phyloP scores from a whole-genome alignment of 1,284 basidiomycete genomes.

The Cryptococcus wingfieldii region DNA sequence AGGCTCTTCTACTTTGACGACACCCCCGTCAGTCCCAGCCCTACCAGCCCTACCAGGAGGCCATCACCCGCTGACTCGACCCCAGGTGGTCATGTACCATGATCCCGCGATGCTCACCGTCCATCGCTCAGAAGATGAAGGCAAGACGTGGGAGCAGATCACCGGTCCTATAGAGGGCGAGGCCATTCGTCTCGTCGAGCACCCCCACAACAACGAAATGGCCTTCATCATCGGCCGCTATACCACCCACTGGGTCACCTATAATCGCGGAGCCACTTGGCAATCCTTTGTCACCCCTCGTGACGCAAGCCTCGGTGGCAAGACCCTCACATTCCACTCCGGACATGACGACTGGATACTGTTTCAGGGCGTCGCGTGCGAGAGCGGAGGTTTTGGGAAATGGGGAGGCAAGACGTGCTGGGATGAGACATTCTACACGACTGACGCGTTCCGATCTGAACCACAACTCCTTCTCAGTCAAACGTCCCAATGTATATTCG shows the following conservation, averaged over 20 bases:
- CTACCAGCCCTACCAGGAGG: background rate
- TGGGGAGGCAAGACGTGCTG: conserved; percentile 60
- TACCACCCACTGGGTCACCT: conserved; percentile 74
- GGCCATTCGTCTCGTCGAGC: conserved; percentile 72
- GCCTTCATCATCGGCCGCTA: conserved; percentile 74
- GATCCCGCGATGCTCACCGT: conserved; percentile 67
- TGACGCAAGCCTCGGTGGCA: conserved; percentile 57
- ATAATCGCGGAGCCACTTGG: conserved; percentile 81
- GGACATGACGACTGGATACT: conserved; percentile 70
- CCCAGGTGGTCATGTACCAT: conserved; percentile 73
- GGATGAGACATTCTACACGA: conserved; percentile 86
- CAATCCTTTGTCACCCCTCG: conserved; percentile 67
- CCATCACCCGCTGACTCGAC: background rate
- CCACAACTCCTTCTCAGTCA: conserved; percentile 62
- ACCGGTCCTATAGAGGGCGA: conserved; percentile 58
- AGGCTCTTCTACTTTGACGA: conserved; percentile 90
- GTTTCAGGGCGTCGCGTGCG: conserved; percentile 75
- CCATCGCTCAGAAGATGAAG: conserved; percentile 82
- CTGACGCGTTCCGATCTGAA: conserved; percentile 65
- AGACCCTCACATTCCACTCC: conserved; percentile 79
- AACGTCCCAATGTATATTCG: conserved; percentile 75
- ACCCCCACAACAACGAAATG: conserved; percentile 78
- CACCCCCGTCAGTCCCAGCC: conserved; percentile 58
- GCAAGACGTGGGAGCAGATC: conserved; percentile 69
- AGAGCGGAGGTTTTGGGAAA: conserved; percentile 56